Evolutionary conservation across 1,139 yeast species (phyloP).

Genomic region (Pichia sp.): DNA sequence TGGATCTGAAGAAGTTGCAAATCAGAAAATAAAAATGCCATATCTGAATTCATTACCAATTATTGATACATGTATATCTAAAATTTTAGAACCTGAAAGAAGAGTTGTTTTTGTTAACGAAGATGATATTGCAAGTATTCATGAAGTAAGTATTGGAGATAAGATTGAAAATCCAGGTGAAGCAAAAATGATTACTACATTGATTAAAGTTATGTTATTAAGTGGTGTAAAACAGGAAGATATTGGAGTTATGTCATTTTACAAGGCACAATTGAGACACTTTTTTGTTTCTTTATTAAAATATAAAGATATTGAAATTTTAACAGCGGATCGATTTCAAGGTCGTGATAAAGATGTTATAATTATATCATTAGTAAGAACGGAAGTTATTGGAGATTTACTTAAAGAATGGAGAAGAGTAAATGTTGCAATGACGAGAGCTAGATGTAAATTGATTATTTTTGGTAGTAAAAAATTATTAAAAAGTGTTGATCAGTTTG

Average conservation of each 20-base stretch:
- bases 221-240: constrained; percentile 56
- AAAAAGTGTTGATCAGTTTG: constrained; percentile 47
- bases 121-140: constrained; percentile 51
- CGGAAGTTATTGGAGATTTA: constrained; percentile 66
- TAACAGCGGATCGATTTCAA: constrained; percentile 81
- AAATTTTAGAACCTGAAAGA: constrained; percentile 41
- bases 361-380: constrained; percentile 49
- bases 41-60: constrained; percentile 27
- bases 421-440: constrained; percentile 91
- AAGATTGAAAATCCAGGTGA: constrained; percentile 69
- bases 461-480: constrained; percentile 73
- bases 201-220: constrained; percentile 51
- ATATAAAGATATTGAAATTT: constrained; percentile 52
- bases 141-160: constrained; percentile 56
- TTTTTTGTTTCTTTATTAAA: constrained; percentile 42
- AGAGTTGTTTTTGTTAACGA: constrained; percentile 76
- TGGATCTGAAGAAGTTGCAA: constrained; percentile 61
- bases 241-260: constrained; percentile 86
- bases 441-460: constrained; percentile 74
- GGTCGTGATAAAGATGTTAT: constrained; percentile 57
- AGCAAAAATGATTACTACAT: constrained; percentile 55
- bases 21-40: constrained; percentile 47
- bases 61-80: constrained; percentile 38
- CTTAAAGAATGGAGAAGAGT: constrained; percentile 86
- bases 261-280: constrained; percentile 69